phyloP scores from a whole-genome alignment of 2,329 filamentous ascomycete genomes.

The Phaeosphaeria sp. region DNA sequence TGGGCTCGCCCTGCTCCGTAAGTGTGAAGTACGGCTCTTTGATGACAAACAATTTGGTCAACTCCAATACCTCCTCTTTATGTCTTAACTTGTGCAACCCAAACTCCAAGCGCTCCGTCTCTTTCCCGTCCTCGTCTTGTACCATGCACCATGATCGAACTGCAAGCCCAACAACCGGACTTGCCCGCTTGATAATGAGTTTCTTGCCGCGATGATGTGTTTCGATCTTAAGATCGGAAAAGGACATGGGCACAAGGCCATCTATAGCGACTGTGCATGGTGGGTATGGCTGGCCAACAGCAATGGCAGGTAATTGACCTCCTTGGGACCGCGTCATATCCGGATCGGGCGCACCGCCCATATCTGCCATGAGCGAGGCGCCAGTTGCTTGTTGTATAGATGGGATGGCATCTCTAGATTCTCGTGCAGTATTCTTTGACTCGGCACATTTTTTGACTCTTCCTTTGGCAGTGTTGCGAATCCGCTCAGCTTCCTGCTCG shows the following conservation, averaged over 20 bases:
- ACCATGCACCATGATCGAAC: conserved; percentile 43
- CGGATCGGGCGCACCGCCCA: conserved; percentile 33
- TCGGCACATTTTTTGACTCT: conserved; percentile 24
- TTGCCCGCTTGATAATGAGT: conserved; percentile 42
- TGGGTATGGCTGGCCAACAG: conserved; percentile 31
- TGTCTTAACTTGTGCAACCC: conserved; percentile 33
- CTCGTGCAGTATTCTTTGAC: conserved; percentile 19
- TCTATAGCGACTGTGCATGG: conserved; percentile 24
- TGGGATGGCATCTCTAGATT: conserved; percentile 26
- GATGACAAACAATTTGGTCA: conserved; percentile 51
- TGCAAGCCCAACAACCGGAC: conserved; percentile 37
- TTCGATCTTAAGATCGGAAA: conserved; percentile 47
- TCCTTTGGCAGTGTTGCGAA: conserved; percentile 28
- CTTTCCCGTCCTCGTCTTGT: conserved; percentile 46
- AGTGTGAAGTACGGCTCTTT: conserved; percentile 64
- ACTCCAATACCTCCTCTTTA: conserved; percentile 42
- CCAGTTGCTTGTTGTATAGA: conserved; percentile 36
- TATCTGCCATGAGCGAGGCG: conserved; percentile 39
- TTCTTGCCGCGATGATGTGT: conserved; percentile 51
- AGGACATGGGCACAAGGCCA: conserved; percentile 30
- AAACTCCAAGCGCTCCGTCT: conserved; percentile 40
- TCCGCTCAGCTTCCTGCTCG: conserved; percentile 35
- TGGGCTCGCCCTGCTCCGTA: conserved; percentile 50
- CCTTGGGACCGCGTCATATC: conserved; percentile 24
- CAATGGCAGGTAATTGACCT: conserved; percentile 27